Evolutionary conservation across 352 stramenopile genomes (phyloP), one percentile per base, ranked within the genome.

Genomic region (Peronospora destructor): DNA sequence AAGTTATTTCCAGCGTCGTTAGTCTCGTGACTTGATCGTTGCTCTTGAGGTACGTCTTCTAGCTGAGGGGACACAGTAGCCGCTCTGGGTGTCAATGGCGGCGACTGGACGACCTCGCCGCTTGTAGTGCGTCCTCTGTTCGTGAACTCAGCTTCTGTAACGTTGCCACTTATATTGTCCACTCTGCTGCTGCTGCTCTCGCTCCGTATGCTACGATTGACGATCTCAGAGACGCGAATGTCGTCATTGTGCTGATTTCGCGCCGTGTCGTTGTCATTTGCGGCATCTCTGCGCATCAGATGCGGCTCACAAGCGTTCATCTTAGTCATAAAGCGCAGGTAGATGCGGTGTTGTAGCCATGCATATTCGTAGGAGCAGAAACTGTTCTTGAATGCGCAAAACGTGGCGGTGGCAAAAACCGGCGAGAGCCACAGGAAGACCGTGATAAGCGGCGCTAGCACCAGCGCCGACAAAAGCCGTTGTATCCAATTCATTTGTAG

Each of bases 301-400:
- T 40, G 37, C 16, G 57, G 41, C 33, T 76, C 66, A 12, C 52
- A 66, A 1, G 39, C 30, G 16, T 50, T 40, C 54, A 73, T 46
- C 37, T 65, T 71, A 29, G 60, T 59, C 56, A 74, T 51, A 4
- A 85, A 41, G 39, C 73, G 73, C 48, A 66, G 48, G 29, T 84
- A 68, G 50, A 88, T 88, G 28, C 77, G 73, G 45, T 86, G 68
- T 12, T 72, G 62, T 30, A 88, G 61, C 77, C 77, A 87, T 16
- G 73, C 66, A 28, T 84, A 88, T 53, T 88, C 77, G 51, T 80
- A 88, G 9, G 73, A 70, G 61, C 75, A 87, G 38, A 84, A 65
- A 19, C 64, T 79, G 29, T 57, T 78, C 11, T 84, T 61, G 36
- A 80, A 82, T 3, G 72, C 67, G 39, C 75, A 86, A 54, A 84